These are phyloP conservation scores for Trichosanthes cucumerina DNA, from an alignment of 306 rosid genomes.

Conservation along the genomic window DNA sequence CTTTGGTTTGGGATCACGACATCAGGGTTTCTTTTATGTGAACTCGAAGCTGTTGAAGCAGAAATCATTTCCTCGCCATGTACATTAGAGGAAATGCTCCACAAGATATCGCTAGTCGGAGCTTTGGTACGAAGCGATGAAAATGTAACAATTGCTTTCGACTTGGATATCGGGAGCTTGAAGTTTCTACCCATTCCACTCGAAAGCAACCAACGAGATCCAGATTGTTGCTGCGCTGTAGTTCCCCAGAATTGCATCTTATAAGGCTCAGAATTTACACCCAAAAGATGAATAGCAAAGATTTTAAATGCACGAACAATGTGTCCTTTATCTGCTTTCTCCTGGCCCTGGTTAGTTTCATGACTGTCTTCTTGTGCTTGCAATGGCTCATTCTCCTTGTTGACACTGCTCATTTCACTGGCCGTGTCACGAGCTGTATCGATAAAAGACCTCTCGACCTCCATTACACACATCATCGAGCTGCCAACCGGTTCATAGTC, in stretches of 20 bases:
- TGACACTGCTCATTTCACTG: neutral
- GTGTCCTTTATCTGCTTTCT: slow-evolving; percentile 10
- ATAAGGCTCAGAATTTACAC: slow-evolving; percentile 29
- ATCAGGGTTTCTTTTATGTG: slow-evolving; percentile 53
- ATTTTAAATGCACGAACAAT: slow-evolving; percentile 19
- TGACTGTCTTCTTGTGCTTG: neutral
- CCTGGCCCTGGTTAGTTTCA: neutral
- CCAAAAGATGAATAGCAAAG: slow-evolving; percentile 41
- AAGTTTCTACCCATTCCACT: slow-evolving; percentile 37
- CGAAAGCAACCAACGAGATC: slow-evolving; percentile 57
- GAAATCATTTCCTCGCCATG: slow-evolving; percentile 14
- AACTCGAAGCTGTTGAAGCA: slow-evolving; percentile 10
- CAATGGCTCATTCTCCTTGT: neutral
- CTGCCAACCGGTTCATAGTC: slow-evolving; percentile 58
- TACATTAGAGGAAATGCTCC: slow-evolving; percentile 58
- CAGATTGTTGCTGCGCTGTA: slow-evolving; percentile 39
- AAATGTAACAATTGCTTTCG: slow-evolving; percentile 32
- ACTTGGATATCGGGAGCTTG: slow-evolving; percentile 35
- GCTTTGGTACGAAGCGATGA: slow-evolving; percentile 20
- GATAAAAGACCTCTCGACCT: slow-evolving; percentile 35
- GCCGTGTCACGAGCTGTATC: neutral
- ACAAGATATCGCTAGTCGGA: slow-evolving; percentile 31
- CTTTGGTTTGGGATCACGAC: slow-evolving; percentile 26
- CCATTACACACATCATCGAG: slow-evolving; percentile 57
- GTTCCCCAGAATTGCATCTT: slow-evolving; percentile 48